Evolutionary conservation across 768 basidiomycete species (phyloP), one percentile per base, ranked within the genome.

Genomic region (Russula earlei): DNA sequence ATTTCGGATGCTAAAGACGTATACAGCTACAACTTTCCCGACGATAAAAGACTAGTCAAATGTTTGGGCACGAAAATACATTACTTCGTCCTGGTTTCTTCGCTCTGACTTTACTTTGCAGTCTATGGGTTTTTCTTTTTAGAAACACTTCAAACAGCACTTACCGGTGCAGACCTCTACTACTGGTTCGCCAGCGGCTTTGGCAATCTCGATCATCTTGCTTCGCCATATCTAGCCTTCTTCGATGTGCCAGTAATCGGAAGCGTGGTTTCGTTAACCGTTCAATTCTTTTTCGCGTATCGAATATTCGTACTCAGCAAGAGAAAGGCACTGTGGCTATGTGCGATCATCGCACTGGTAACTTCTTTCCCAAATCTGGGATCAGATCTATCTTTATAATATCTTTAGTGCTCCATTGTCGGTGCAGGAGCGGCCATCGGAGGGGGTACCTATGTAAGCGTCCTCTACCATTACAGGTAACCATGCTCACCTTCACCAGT

Each of bases 231-330:
- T 37, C 54, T 65, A 17, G 65, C 64, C 1, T 50, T 63, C 6
- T 60, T 68, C 29, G 67, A 67, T 47, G 62, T 60, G 5, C 67
- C 67, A 17, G 49, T 69, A 5, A 60, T 70, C 25, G 68, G 66
- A 5, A 49, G 61, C 8, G 15, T 67, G 6, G 61, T 67, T 19
- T 61, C 64, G 5, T 55, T 69, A 20, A 53, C 59, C 7, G 63
- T 69, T 14, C 67, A 70, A 53, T 42, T 68, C 10, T 70, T 70
- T 50, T 70, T 68, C 61, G 66, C 64, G 45, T 69, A 67, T 46
- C 64, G 68, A 11, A 70, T 70, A 27, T 64, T 44, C 45, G 40
- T 57, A 29, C 51, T 57, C 11, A 29, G n/a, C 27, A 27, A 45
- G 27, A 45, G 11, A 27, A 17, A n/a, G 19, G 10, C 44, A 1